Conservation (phyloP, 192 early-diverging fungal species). For the Paraglomus brasilianum region DNA sequence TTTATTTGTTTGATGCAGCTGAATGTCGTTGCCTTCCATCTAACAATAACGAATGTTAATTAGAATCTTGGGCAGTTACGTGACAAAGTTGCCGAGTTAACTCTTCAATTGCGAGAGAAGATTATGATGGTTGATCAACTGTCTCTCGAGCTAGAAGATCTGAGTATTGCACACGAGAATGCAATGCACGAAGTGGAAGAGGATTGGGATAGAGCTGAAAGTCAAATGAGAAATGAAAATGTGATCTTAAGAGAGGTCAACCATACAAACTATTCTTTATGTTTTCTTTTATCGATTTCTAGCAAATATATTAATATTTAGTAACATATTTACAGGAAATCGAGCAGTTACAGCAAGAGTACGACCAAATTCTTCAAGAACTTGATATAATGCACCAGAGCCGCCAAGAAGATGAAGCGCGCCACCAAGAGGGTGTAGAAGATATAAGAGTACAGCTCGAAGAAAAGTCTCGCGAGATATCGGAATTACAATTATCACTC, state of each 20-base stretch:
- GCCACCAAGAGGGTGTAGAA: conserved; percentile 29
- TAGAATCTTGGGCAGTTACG: conserved; percentile 31
- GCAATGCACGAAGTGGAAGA: conserved; percentile 31
- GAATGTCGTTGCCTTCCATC: too few species aligned
- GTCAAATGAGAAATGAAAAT: conserved; percentile 32
- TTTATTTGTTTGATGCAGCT: too few species aligned
- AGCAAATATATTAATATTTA: background rate
- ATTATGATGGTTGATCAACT: conserved; percentile 40
- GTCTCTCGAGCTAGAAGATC: conserved; percentile 34
- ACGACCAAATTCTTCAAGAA: conserved; percentile 22
- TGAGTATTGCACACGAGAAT: conserved; percentile 17
- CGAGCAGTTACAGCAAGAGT: background rate
- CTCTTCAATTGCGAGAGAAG: conserved; percentile 46
- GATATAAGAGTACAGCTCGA: conserved; percentile 31
- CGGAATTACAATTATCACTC: conserved; percentile 32
- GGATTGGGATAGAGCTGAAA: conserved; percentile 12
- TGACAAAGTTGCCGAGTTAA: conserved; percentile 41
- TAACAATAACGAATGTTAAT: background rate
- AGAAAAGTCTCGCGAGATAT: conserved; percentile 36
- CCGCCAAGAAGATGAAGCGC: conserved; percentile 20
- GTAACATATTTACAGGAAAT: background rate
- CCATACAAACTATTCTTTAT: conserved; percentile 1
- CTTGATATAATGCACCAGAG: conserved; percentile 21
- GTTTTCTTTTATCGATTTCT: background rate
- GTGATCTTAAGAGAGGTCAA: conserved; percentile 4